Evolutionary conservation across 2,329 filamentous ascomycete genomes (phyloP).

Genomic region (Aspergillus luchuensis): DNA sequence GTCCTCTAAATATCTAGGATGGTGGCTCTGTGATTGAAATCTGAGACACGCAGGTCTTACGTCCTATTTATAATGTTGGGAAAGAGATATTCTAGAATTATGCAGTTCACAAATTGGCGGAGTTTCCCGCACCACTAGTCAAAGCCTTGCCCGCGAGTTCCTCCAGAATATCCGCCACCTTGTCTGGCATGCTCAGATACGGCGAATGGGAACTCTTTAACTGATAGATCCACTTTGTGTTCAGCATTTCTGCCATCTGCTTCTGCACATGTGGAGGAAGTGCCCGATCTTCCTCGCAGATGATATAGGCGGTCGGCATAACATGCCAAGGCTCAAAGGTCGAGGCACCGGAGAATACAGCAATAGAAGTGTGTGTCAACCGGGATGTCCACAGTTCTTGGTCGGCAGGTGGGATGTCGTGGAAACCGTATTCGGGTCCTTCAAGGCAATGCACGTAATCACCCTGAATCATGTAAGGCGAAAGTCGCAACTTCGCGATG

Average conservation of each 20-base stretch:
- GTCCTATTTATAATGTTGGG: background rate
- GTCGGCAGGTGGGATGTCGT: conserved; percentile 30
- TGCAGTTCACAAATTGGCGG: background rate
- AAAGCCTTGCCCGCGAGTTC: background rate
- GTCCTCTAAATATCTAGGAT: too few species aligned
- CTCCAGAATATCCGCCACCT: conserved; percentile 36
- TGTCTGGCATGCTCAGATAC: conserved; percentile 43
- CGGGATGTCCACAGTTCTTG: conserved; percentile 26
- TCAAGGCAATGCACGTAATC: conserved; percentile 20
- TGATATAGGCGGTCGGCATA: conserved; percentile 39
- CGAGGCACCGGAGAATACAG: conserved; percentile 28
- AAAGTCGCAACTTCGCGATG: background rate
- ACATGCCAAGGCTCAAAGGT: conserved; percentile 36
- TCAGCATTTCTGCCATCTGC: conserved; percentile 28
- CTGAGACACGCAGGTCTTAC: background rate
- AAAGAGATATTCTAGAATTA: background rate
- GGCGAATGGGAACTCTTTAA: conserved; percentile 45
- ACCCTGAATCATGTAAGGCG: conserved; percentile 12
- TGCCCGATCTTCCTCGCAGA: conserved; percentile 41
- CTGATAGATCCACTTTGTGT: conserved; percentile 32
- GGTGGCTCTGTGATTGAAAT: background rate
- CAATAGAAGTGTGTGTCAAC: conserved; percentile 29
- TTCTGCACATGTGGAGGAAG: conserved; percentile 37
- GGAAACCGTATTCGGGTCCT: conserved; percentile 26
- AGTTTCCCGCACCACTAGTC: background rate